Evolutionary conservation across 495 filamentous ascomycete genomes (phyloP).

Genomic region (Penicillium canescens): DNA sequence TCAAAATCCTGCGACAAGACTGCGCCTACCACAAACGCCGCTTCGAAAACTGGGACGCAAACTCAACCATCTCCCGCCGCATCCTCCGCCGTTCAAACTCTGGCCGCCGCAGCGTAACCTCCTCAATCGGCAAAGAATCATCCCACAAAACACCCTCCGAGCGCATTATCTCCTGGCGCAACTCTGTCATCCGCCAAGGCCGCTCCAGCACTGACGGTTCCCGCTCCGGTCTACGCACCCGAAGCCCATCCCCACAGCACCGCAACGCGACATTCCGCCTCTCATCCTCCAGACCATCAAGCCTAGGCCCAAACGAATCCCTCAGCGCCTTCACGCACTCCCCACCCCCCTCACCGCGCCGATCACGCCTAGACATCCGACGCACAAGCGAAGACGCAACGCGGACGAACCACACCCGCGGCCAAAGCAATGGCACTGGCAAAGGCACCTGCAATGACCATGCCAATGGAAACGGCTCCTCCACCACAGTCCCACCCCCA

Average conservation of each 20-base stretch:
- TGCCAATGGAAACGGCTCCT: no score
- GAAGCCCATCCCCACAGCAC: slow-evolving; percentile 57
- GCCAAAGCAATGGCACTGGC: not conserved
- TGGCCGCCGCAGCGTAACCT: slow-evolving; percentile 53
- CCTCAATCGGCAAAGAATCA: slow-evolving; percentile 47
- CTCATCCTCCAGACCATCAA: slow-evolving; percentile 24
- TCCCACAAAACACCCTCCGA: slow-evolving; percentile 66
- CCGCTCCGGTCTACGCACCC: slow-evolving; percentile 38
- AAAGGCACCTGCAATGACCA: not conserved
- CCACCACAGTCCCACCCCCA: not conserved
- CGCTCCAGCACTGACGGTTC: slow-evolving; percentile 53
- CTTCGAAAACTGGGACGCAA: slow-evolving; percentile 52
- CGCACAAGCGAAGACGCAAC: slow-evolving; percentile 16
- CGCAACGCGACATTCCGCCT: slow-evolving; percentile 15
- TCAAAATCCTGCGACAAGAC: slow-evolving; percentile 94
- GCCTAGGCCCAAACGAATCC: slow-evolving; percentile 26
- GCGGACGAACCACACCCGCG: not conserved
- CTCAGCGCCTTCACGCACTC: slow-evolving; percentile 36
- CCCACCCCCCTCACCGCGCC: slow-evolving; percentile 36
- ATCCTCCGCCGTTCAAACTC: slow-evolving; percentile 69
- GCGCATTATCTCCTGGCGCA: slow-evolving; percentile 89
- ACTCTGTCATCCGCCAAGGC: slow-evolving; percentile 63
- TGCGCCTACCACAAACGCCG: slow-evolving; percentile 71
- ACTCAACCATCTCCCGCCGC: slow-evolving; percentile 77
- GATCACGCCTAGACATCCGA: slow-evolving; percentile 27